Conservation (phyloP, 176 grass and related monocot genomes). For the Bromus sterilis region DNA sequence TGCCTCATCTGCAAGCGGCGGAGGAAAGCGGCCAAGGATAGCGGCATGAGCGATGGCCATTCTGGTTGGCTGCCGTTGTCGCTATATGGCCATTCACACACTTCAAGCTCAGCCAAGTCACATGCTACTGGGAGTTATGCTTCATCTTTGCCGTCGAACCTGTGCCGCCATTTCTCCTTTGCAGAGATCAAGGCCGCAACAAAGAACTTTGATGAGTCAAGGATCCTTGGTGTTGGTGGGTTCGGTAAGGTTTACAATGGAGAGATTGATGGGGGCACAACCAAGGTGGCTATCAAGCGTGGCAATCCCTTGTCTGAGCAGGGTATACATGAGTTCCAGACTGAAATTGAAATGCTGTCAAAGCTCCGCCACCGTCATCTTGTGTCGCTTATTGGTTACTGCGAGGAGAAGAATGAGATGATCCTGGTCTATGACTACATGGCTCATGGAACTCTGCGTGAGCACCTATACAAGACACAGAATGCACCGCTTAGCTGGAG, state of each 20-base stretch:
- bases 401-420: slow-evolving; percentile 91
- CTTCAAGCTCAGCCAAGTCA: slow-evolving; percentile 55
- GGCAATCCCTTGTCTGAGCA: slow-evolving; percentile 91
- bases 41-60: slow-evolving; percentile 59
- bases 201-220: slow-evolving; percentile 78
- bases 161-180: slow-evolving; percentile 90
- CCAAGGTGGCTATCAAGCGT: slow-evolving; percentile 87
- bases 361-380: slow-evolving; percentile 91
- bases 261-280: slow-evolving; percentile 62
- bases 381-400: slow-evolving; percentile 87
- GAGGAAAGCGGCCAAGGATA: slow-evolving; percentile 50
- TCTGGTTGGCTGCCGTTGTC: slow-evolving; percentile 77
- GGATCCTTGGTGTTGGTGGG: slow-evolving; percentile 79
- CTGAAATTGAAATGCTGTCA: slow-evolving; percentile 90
- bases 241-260: slow-evolving; percentile 89
- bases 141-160: slow-evolving; percentile 82
- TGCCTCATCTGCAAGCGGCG: slow-evolving; percentile 38
- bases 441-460: slow-evolving; percentile 83
- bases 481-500: slow-evolving; percentile 85
- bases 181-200: slow-evolving; percentile 80
- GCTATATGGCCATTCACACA: slow-evolving; percentile 75
- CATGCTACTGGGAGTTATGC: slow-evolving; percentile 71
- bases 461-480: slow-evolving; percentile 95
- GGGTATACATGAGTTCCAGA: slow-evolving; percentile 89
- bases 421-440: slow-evolving; percentile 92